Evolutionary conservation across 2,329 filamentous ascomycete genomes (phyloP), one percentile per base, ranked within the genome.

Genomic region (Microdochium nivale): DNA sequence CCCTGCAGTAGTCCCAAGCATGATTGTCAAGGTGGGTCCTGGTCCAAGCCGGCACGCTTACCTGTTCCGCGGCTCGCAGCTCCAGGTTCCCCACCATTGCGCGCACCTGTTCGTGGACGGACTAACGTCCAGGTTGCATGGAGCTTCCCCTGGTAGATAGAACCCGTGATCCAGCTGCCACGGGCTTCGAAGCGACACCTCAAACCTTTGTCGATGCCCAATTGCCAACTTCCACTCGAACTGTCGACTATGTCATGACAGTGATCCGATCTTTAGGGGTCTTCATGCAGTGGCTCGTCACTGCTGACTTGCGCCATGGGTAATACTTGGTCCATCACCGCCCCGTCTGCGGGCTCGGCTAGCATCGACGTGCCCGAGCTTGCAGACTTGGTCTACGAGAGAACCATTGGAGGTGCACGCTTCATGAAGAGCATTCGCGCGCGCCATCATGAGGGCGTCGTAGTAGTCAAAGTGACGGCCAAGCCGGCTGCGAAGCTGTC

Each of bases 381-480:
- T 43, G 81, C 88, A 44, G 94, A 97, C 65, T 75, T 97, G 53
- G 83, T 86, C 35, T 96, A 96, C 72, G 94, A 99, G 70, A 90
- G 87, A 70, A 90, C 90, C 33, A 82, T 99, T 63, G 92, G 92
- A 48, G 90, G 87, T 58, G 90, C 90, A 24, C 84, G 94, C 35
- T 96, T 99, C 63, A 94, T 99, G 86, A 96, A 97, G 70, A 94
- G 89, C 57, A 91, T 97, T 57, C 84, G 92, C 58, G 94, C 92
- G 24, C 81, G 90, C 49, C 89, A 95, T 66, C 87, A 87, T 62
- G 88, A 96, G 74, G 92, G 94, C 51, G 77, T 96, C 40, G 91
- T 95, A 19, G 84, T 97, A 52, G 90, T 95, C 65, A 97, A 97
- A 71, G 87, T 96, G 27, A 86, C 96, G 52, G 88, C 95, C 68